Evolutionary conservation across 2,329 filamentous ascomycete species (phyloP).

Genomic region (Cylindrodendrum hubeiense): DNA sequence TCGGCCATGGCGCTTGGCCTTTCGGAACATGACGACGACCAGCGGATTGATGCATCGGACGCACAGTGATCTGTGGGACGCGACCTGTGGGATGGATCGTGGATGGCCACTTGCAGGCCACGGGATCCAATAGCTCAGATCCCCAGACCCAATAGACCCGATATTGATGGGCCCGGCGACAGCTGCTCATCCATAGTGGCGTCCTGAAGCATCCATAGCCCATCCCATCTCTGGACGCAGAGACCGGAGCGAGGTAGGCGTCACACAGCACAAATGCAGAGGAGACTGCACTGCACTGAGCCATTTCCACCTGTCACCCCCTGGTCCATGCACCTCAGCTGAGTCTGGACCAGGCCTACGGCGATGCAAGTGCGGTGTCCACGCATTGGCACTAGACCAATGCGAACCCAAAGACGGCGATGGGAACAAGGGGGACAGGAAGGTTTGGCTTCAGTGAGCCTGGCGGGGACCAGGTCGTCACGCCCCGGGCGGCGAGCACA

Average conservation of each 20-base stretch:
- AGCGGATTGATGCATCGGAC: slow-evolving; percentile 28
- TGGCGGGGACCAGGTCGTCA: slow-evolving; percentile 8
- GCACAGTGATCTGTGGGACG: slow-evolving; percentile 35
- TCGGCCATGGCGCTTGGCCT: slow-evolving; percentile 7
- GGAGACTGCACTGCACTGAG: slow-evolving; percentile 21
- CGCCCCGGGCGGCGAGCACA: not conserved
- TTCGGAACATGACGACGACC: slow-evolving; percentile 10
- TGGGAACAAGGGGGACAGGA: slow-evolving; percentile 21
- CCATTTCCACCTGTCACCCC: slow-evolving; percentile 32
- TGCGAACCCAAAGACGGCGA: slow-evolving; percentile 29
- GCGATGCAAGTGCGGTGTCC: slow-evolving; percentile 27
- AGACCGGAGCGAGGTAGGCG: slow-evolving; percentile 22
- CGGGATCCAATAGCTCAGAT: slow-evolving; percentile 14
- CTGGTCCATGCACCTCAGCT: slow-evolving; percentile 42
- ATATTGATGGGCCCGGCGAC: slow-evolving; percentile 11
- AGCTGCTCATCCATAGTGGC: not conserved
- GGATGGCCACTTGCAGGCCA: slow-evolving; percentile 13
- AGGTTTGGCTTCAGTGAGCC: slow-evolving; percentile 24
- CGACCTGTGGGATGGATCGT: slow-evolving; percentile 18
- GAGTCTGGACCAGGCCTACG: slow-evolving; percentile 41
- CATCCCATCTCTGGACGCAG: slow-evolving; percentile 1
- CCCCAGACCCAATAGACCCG: slow-evolving; percentile 22
- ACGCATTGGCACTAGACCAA: slow-evolving; percentile 29
- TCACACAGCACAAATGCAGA: slow-evolving; percentile 11
- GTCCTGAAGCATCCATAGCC: slow-evolving; percentile 11